Evolutionary conservation across 441 rosid species (phyloP).

Genomic region (Populus trichocarpa): DNA sequence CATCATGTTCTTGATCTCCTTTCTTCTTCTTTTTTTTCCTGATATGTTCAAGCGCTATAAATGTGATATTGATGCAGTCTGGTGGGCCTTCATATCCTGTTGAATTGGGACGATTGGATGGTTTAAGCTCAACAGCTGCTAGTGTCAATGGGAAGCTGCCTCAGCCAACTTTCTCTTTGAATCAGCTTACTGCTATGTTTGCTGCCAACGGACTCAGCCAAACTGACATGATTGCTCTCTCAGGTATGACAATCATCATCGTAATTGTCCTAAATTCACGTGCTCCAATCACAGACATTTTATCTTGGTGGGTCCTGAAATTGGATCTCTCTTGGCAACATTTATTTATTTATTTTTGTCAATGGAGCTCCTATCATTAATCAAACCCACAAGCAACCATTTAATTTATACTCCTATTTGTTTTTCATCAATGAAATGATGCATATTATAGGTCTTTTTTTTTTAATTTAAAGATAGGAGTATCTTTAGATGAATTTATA

Average conservation of each 20-base stretch:
- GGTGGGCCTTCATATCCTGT: slow-evolving; percentile 70
- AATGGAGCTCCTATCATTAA: no score
- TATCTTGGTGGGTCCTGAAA: no score
- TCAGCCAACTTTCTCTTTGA: slow-evolving; percentile 50
- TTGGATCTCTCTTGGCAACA: no score
- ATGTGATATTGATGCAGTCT: slow-evolving; percentile 31
- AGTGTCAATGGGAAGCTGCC: slow-evolving; percentile 71
- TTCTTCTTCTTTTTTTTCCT: neutral
- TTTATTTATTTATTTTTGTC: no score
- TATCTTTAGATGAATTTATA: no score
- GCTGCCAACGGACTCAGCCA: slow-evolving; percentile 60
- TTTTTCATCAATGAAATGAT: no score
- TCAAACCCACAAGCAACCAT: no score
- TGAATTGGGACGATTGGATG: slow-evolving; percentile 82
- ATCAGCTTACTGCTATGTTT: slow-evolving; percentile 59
- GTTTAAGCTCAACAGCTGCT: slow-evolving; percentile 53
- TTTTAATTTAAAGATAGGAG: no score
- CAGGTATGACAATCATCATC: slow-evolving; percentile 36
- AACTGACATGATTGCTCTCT: slow-evolving; percentile 91
- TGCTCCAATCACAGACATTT: no score
- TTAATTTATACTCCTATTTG: no score
- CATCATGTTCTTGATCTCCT: neutral
- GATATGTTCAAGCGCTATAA: no score
- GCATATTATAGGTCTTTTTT: no score
- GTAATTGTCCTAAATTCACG: neutral